Base-by-base conservation (phyloP, 257 asterid genomes). In the Rauvolfia tetraphylla region DNA sequence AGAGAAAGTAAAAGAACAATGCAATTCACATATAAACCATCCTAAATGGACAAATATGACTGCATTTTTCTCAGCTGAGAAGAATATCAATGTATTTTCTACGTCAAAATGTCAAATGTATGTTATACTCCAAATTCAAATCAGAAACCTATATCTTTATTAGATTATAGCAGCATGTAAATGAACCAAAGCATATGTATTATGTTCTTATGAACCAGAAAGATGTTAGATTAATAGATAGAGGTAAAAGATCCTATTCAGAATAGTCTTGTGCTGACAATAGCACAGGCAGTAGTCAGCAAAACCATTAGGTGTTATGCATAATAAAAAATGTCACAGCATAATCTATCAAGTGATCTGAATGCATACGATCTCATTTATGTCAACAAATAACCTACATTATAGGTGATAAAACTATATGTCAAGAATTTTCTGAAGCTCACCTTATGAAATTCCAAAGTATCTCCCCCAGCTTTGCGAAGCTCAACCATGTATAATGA, bases 401-500 rank as follows among this genome's bases (percentile, higher is more conserved):
- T 20, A 48, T 11, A 0, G 29, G 39, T 15, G 5, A 42, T 5
- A n/a, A 27, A 15, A 7, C 7, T 15, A 7, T 3, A 23, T 1
- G 46, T 17, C 34, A 67, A 44, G 13, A 20, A 46, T 79, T 27
- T 34, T 72, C 5, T 12, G 53, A 63, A 53, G 48, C 78, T 61
- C 53, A 91, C 98, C 96, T 86, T 90, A 88, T 92, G 97, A 82
- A 93, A 93, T 82, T 93, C 98, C 77, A 93, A 85, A 66, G 98
- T 93, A 79, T 93, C 98, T 73, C 98, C 98, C 59, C 97, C 97
- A 29, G 96, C 87, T 84, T 93, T 93, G 72, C 97, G 96, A 83
- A 93, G 88, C 88, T 93, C 97, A 59, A 93, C 97, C 91, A 93
- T 89, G 86, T 87, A 87, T 53, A 93, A 87, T 0, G 96, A 92